phyloP scores from a whole-genome alignment of 495 filamentous ascomycete genomes.

The Daldinia decipiens region DNA sequence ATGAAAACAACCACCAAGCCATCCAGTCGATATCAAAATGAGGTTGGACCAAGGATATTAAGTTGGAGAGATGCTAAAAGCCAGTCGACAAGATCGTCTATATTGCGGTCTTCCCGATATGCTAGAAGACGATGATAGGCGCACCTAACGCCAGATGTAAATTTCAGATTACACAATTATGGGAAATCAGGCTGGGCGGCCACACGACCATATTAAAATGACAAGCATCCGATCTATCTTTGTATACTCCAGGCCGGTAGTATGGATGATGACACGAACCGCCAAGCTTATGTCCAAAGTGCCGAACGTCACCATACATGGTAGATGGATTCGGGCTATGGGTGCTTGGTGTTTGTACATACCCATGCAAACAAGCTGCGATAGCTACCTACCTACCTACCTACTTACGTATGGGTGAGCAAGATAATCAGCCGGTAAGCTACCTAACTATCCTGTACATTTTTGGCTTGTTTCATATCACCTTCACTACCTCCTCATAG shows the following conservation, averaged over 20 bases:
- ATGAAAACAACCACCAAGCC: slow-evolving; percentile 31
- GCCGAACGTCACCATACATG: slow-evolving; percentile 40
- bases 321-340: slow-evolving; percentile 37
- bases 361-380: slow-evolving; percentile 32
- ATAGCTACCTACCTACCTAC: slow-evolving; percentile 2
- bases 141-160: slow-evolving; percentile 18
- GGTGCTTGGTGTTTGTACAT: slow-evolving; percentile 15
- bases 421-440: slow-evolving; percentile 42
- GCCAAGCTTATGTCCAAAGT: slow-evolving; percentile 35
- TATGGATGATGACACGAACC: slow-evolving; percentile 38
- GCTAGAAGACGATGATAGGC: slow-evolving; percentile 23
- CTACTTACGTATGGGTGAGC: slow-evolving; percentile 21
- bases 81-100: slow-evolving; percentile 22
- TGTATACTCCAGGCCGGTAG: slow-evolving; percentile 23
- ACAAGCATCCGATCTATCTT: slow-evolving; percentile 30
- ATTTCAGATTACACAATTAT: slow-evolving; percentile 35
- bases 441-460: slow-evolving; percentile 34
- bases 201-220: slow-evolving; percentile 24
- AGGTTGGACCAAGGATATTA: slow-evolving; percentile 9
- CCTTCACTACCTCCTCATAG: slow-evolving; percentile 18
- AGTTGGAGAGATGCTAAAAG: slow-evolving; percentile 17
- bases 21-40: slow-evolving; percentile 14
- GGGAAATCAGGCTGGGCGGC: slow-evolving; percentile 32
- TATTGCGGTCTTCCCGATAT: slow-evolving; percentile 26
- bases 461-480: slow-evolving; percentile 39